These are phyloP conservation scores for Elongisporangium undulatum DNA, from an alignment of 352 stramenopile species.

Conservation along the genomic window DNA sequence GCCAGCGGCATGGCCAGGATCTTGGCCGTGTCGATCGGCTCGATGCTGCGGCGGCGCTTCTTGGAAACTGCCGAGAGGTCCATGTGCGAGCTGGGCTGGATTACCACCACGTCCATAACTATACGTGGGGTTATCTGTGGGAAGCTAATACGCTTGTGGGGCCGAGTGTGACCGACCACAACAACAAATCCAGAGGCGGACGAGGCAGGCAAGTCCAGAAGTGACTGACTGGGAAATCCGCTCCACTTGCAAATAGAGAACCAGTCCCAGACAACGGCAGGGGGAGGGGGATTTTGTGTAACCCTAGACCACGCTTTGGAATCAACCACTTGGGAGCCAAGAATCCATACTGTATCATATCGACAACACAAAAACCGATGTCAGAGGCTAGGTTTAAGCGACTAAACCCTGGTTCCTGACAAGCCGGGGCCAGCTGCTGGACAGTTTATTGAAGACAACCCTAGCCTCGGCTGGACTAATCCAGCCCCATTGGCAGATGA, in stretches of 20 bases:
- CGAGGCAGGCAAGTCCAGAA: background rate
- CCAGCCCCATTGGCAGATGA: background rate
- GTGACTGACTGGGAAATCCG: slow-evolving; percentile 14
- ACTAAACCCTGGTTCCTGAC: background rate
- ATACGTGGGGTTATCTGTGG: slow-evolving; percentile 3
- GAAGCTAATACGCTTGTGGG: background rate
- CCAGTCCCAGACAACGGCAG: background rate
- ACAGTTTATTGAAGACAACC: background rate
- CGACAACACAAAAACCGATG: background rate
- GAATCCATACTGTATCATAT: background rate
- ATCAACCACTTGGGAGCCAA: background rate
- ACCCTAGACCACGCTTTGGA: background rate
- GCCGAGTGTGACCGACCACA: background rate
- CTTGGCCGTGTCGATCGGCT: slow-evolving; percentile 49
- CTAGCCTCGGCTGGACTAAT: background rate
- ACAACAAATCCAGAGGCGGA: background rate
- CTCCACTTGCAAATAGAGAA: background rate
- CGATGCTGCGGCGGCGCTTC: slow-evolving; percentile 66
- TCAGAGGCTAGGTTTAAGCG: background rate
- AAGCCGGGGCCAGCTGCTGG: background rate
- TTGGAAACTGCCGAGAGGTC: slow-evolving; percentile 22
- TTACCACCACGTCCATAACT: slow-evolving; percentile 36
- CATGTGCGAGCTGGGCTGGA: slow-evolving; percentile 23
- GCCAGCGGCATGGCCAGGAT: slow-evolving; percentile 43
- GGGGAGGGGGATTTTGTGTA: slow-evolving; percentile 21